Evolutionary conservation across 345 rosid genomes (phyloP), one percentile per base, ranked within the genome.

Genomic region (Ricinus communis): DNA sequence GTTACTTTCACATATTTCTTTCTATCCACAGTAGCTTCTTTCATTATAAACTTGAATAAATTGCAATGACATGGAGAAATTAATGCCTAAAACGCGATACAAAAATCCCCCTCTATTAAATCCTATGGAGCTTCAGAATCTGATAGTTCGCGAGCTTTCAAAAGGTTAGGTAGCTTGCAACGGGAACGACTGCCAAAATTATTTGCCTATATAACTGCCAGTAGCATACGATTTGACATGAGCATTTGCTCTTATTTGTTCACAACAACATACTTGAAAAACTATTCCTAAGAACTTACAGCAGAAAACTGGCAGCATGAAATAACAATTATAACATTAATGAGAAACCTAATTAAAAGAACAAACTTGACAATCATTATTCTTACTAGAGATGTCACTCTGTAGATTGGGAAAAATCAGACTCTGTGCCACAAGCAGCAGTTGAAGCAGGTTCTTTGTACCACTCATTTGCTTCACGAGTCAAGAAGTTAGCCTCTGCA

Each of bases 401-500:
- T 15, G 9, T 30, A 50, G 76, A 70, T 30, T 15, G 5, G 15
- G 86, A 73, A 49, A 82, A 65, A 7, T 85, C 83, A 0, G 85
- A 31, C 21, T 73, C 53, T 33, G 85, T 38, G 43, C 65, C 67
- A 11, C 72, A 69, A 36, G 77, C 81, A 64, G 74, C 69, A 16
- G 78, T 55, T 19, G 92, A 91, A 74, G 85, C 77, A 19, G 90
- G 86, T 80, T 95, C 87, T 74, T 50, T 82, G 81, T 90, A 95
- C 99, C 97, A 95, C 52, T 92, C 81, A 73, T 88, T 84, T 27
- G 82, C 80, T 67, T 89, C 90, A 1, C 97, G 93, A 28, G 83
- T 85, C 72, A 95, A 76, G 77, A 92, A 95, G 68, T 82, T 85
- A 9, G 99, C 97, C 75, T 92, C 99, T 92, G 94, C 86, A 81